phyloP scores from a whole-genome alignment of 2,329 filamentous ascomycete genomes.

The Monosporascus sp. region DNA sequence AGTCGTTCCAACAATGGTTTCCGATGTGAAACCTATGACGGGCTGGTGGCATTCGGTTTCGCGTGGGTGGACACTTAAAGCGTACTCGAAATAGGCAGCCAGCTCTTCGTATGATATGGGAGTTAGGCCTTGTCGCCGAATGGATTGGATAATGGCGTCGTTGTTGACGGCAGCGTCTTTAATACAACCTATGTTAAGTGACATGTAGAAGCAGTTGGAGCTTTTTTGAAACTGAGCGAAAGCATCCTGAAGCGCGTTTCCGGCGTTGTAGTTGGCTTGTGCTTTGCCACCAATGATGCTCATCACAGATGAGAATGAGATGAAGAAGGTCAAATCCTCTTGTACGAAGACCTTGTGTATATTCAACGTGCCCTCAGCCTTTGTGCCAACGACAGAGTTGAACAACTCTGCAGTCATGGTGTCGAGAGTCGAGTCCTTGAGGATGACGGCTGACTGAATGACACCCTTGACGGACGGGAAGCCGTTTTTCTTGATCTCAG shows the following conservation, averaged over 20 bases:
- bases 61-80: neutral
- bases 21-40: neutral
- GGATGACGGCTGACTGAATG: constrained; percentile 9
- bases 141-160: neutral
- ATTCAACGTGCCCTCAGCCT: neutral
- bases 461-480: constrained; percentile 7
- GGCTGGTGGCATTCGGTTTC: neutral
- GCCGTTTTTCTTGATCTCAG: neutral
- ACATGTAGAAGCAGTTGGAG: neutral
- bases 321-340: neutral
- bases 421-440: constrained; percentile 14
- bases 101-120: neutral
- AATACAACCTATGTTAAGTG: neutral
- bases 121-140: neutral
- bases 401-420: neutral
- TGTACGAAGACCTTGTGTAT: neutral
- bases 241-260: neutral
- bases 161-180: neutral
- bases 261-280: neutral
- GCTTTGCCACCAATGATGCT: neutral
- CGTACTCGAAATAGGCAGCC: neutral
- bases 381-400: neutral
- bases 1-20: neutral
- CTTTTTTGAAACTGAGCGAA: neutral
- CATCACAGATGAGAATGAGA: neutral